Conservation (phyloP, 805 yeast genomes). For the Spathaspora sp. region DNA sequence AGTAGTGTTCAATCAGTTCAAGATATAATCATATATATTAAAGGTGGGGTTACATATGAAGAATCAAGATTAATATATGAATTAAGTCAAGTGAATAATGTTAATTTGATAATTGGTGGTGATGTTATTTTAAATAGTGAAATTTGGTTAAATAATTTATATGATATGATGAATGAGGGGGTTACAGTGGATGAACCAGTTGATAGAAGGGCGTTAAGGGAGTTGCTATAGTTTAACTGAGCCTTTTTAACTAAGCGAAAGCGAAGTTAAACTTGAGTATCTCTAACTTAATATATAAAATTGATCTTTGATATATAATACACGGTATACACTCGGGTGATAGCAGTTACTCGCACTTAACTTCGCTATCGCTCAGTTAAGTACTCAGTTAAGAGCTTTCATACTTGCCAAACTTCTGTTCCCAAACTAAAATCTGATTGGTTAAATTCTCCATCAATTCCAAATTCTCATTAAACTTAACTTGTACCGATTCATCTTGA, state of each 20-base stretch:
- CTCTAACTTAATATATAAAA: too few species aligned
- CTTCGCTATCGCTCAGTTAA: not conserved
- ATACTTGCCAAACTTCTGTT: constrained; percentile 59
- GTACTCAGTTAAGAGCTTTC: constrained; percentile 29
- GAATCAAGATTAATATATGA: constrained; percentile 83
- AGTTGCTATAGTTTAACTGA: constrained; percentile 18
- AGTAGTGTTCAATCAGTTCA: constrained; percentile 32
- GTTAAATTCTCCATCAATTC: constrained; percentile 70
- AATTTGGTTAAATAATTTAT: constrained; percentile 29
- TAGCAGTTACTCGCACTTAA: too few species aligned
- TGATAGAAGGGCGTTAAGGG: constrained; percentile 33
- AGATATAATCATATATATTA: constrained; percentile 66
- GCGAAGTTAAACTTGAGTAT: too few species aligned
- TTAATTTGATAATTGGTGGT: constrained; percentile 80
- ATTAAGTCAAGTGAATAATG: constrained; percentile 40
- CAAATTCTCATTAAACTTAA: constrained; percentile 57
- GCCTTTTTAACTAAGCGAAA: too few species aligned
- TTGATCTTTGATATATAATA: too few species aligned
- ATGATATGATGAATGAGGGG: constrained; percentile 21
- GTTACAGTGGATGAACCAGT: not conserved
- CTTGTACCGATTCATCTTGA: constrained; percentile 20
- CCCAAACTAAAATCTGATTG: constrained; percentile 72
- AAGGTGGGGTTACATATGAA: constrained; percentile 91
- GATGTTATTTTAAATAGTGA: constrained; percentile 33
- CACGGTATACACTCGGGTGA: too few species aligned